Conservation (phyloP, 495 filamentous ascomycete genomes). For the Oidiodendron maius region DNA sequence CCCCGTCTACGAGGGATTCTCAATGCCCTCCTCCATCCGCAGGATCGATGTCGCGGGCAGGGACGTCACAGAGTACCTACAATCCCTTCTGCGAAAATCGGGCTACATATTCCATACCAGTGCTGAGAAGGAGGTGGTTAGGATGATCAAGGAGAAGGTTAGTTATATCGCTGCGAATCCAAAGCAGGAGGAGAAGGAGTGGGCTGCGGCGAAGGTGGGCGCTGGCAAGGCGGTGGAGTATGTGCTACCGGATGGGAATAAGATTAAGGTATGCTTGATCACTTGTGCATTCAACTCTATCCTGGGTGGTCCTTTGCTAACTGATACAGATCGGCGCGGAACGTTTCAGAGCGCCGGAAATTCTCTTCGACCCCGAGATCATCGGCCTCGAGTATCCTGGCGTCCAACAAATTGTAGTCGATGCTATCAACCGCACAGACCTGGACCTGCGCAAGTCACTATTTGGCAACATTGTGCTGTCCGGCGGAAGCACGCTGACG, state of each 20-base stretch:
- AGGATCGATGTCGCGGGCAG: constrained; percentile 96
- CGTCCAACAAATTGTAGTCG: constrained; percentile 95
- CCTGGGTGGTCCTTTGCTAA: constrained; percentile 1
- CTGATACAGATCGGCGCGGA: constrained; percentile 68
- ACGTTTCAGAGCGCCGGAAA: constrained; percentile 92
- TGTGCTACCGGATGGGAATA: constrained; percentile 84
- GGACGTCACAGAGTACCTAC: constrained; percentile 95
- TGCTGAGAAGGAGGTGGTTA: constrained; percentile 34
- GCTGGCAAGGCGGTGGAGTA: constrained; percentile 76
- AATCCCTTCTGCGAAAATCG: constrained; percentile 83
- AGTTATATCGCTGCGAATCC: constrained; percentile 90
- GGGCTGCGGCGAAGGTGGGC: constrained; percentile 60
- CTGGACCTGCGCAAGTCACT: constrained; percentile 91
- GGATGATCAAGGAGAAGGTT: constrained; percentile 69
- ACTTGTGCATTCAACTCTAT: not conserved
- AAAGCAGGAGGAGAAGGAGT: constrained; percentile 94
- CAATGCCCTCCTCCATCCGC: constrained; percentile 89
- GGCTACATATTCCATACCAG: constrained; percentile 95
- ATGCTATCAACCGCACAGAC: constrained; percentile 94
- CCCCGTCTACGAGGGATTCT: constrained; percentile 96
- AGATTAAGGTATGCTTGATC: constrained; percentile 59
- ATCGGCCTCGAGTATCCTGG: constrained; percentile 97
- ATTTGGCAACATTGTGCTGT: constrained; percentile 95
- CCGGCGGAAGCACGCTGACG: constrained; percentile 83
- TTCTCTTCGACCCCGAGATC: constrained; percentile 94